Base-by-base conservation (phyloP, 2,329 filamentous ascomycete genomes). In the Graphilbum sp. region DNA sequence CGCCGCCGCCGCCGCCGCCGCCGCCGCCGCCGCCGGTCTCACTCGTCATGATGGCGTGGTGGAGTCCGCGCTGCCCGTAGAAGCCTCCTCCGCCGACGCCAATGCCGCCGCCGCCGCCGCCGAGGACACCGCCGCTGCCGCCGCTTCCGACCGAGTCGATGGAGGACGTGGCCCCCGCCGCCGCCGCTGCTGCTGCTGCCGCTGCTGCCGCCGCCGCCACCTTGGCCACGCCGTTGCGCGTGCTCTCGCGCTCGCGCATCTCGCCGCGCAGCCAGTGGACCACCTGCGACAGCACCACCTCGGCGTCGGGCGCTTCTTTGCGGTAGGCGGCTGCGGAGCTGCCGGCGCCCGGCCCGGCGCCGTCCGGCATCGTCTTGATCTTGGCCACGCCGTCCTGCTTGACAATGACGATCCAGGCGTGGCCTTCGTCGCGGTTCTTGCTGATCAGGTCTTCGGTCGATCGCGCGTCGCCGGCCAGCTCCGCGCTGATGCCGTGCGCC, bases 331-430 rank as follows among this genome's bases (percentile, higher is more conserved):
- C 33, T 11, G 35, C 38, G n/a, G n/a, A n/a, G n/a, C n/a, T n/a
- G n/a, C n/a, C n/a, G n/a, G n/a, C n/a, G n/a, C n/a, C n/a, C n/a
- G n/a, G n/a, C n/a, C n/a, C n/a, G n/a, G n/a, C n/a, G n/a, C n/a
- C n/a, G n/a, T n/a, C n/a, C n/a, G 75, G 70, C 51, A 87, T 72
- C 12, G 73, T 84, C 52, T 80, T 83, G 45, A 94, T 71, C 58
- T 92, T 93, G 35, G 92, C 66, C 59, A 63, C 76, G 49, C 72
- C 82, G 20, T 46, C 45, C 43, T 75, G 79, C 54, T 94, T 93
- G 50, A 94, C 77, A 44, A 92, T 80, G 29, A 95, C 73, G 42
- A 94, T 75, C 84, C 87, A 96, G 20, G 72, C 79, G 54, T 93
- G 82, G 21, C 68, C 68, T 47, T 85, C 79, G 40, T 86, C 80